Evolutionary conservation across 1,139 yeast species (phyloP), one percentile per base, ranked within the genome.

Genomic region (Suhomyces choctaworum): DNA sequence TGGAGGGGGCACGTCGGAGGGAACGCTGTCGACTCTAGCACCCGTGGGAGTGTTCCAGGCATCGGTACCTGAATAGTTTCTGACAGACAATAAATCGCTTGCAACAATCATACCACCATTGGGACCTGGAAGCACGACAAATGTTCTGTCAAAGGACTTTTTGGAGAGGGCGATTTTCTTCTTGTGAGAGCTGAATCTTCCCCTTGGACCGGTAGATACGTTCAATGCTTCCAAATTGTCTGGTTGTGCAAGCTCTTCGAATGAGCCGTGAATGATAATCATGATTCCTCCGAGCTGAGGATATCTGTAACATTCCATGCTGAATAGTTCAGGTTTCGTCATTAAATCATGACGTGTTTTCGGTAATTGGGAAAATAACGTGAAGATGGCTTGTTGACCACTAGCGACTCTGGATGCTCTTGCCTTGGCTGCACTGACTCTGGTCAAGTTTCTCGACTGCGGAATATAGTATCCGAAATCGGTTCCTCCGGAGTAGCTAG

Each of bases 81-180:
- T 76, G 2, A 92, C 62, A 6, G 80, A 70, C 36, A 90, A 66
- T 52, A 85, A 60, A 59, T 92, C 98, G 32, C 95, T 82, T 10
- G 96, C 96, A 22, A 92, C 80, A 14, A 90, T 70, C 70, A 87
- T 80, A 27, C 78, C 65, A 4, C 87, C 88, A 44, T 73, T 71
- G 12, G 81, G 77, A 2, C 80, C 82, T 1, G 92, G 94, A 4
- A 86, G 78, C 20, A 88, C 77, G n/a, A 87, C 70, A 57, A 92
- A 81, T 0, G 83, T 73, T 54, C 98, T 74, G 58, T 92, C 97
- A 59, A 92, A 92, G n/a, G 92, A 78, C 54, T 92, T 82, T 44
- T 70, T 68, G 17, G 76, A 64, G 29, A 83, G 62, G n/a, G 73
- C 59, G 22, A 70, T 61, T 34, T 69, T 66, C 36, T 64, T 63